Conservation (phyloP, 805 yeast genomes). For the Lachancea mirantina region DNA sequence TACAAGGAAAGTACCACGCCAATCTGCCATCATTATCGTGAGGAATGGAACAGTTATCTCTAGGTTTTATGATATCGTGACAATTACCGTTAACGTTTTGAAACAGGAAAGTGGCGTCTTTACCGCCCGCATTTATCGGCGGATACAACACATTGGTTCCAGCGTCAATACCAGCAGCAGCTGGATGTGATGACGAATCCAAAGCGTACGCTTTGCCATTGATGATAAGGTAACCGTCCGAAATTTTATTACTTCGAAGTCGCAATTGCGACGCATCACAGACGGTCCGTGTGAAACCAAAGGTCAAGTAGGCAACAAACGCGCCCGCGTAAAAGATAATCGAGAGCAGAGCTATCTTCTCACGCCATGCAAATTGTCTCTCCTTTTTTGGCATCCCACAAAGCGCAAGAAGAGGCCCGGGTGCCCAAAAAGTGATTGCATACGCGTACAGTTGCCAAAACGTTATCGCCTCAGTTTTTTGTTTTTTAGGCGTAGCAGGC, state of each 20-base stretch:
- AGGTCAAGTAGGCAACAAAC: conserved; percentile 76
- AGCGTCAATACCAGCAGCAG: conserved; percentile 65
- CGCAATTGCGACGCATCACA: conserved; percentile 48
- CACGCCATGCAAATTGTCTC: conserved; percentile 95
- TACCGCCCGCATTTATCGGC: conserved; percentile 82
- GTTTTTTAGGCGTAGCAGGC: conserved; percentile 9
- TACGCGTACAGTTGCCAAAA: conserved; percentile 82
- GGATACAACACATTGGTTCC: conserved; percentile 75
- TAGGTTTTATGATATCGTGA: conserved; percentile 66
- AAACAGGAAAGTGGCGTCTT: conserved; percentile 74
- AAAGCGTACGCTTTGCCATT: conserved; percentile 78
- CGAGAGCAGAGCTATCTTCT: conserved; percentile 78
- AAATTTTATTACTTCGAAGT: conserved; percentile 53
- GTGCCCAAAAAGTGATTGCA: conserved; percentile 85
- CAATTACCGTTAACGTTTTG: conserved; percentile 93
- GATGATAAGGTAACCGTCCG: conserved; percentile 56
- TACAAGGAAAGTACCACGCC: conserved; percentile 98
- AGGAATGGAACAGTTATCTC: conserved; percentile 65
- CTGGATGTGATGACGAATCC: conserved; percentile 68
- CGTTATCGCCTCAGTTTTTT: conserved; percentile 22
- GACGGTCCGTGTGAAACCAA: conserved; percentile 82
- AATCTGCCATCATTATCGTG: conserved; percentile 48
- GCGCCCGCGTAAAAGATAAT: conserved; percentile 69
- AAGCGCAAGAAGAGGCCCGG: conserved; percentile 58
- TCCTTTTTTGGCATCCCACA: conserved; percentile 75